Conservation (phyloP, 495 filamentous ascomycete species). For the Pseudoneurospora amorphoporcata region DNA sequence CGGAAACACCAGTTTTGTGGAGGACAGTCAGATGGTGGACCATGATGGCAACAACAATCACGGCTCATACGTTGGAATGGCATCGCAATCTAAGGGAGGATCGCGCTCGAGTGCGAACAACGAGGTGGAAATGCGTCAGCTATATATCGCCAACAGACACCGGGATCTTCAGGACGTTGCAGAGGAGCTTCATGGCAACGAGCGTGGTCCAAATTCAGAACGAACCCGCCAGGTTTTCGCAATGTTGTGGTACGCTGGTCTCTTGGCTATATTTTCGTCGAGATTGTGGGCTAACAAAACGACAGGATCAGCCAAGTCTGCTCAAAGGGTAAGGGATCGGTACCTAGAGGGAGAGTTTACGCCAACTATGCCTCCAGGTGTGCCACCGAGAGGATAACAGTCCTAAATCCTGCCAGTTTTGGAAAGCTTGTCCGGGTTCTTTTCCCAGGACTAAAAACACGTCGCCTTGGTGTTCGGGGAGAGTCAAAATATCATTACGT, state of each 20-base stretch:
- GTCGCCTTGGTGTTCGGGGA: constrained; percentile 82
- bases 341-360: constrained; percentile 86
- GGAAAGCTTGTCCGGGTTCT: constrained; percentile 94
- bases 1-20: constrained; percentile 50
- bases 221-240: constrained; percentile 95
- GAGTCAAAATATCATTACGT: constrained; percentile 99
- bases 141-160: constrained; percentile 66
- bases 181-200: constrained; percentile 53
- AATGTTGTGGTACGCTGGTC: constrained; percentile 74
- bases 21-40: constrained; percentile 58
- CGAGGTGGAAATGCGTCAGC: constrained; percentile 80
- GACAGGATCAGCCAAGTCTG: constrained; percentile 76
- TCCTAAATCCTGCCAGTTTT: constrained; percentile 92
- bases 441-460: constrained; percentile 87
- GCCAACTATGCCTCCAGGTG: constrained; percentile 85
- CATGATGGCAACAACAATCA: constrained; percentile 56
- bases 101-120: constrained; percentile 68
- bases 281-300: constrained; percentile 3
- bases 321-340: constrained; percentile 67
- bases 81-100: constrained; percentile 45
- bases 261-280: neutral
- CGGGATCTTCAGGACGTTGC: constrained; percentile 76
- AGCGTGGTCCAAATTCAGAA: constrained; percentile 68
- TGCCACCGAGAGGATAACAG: constrained; percentile 82
- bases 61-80: constrained; percentile 47